These are phyloP conservation scores for Leccinum broughii DNA, from an alignment of 768 basidiomycete species.

Conservation along the genomic window DNA sequence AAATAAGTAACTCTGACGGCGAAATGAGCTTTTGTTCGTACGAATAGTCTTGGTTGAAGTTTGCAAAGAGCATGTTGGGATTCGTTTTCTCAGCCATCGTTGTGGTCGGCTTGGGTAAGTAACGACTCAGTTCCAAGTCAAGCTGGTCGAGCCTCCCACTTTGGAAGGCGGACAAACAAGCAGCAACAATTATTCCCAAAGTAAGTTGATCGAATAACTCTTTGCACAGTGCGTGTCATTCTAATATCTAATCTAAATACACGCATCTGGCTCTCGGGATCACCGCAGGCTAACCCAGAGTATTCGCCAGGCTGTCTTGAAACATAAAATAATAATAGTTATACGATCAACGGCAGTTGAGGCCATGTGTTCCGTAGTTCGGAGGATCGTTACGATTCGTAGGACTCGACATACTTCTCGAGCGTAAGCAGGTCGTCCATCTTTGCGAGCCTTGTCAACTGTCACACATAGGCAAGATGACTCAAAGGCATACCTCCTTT, in stretches of 20 bases:
- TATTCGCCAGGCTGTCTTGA: not conserved
- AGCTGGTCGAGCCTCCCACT: conserved; percentile 1
- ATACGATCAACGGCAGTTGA: conserved; percentile 23
- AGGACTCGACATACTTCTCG: conserved; percentile 71
- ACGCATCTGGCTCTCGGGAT: conserved; percentile 9
- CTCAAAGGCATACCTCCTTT: conserved; percentile 56
- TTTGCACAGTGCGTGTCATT: not conserved
- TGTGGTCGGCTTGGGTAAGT: conserved; percentile 5
- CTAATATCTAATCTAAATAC: conserved; percentile 14
- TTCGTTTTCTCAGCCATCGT: conserved; percentile 42
- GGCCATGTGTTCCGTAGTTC: conserved; percentile 14
- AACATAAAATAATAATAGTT: conserved; percentile 1
- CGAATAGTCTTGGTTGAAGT: conserved; percentile 99
- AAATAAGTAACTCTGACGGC: conserved; percentile 3
- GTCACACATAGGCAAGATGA: not conserved
- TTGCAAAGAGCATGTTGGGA: conserved; percentile 75
- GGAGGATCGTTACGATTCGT: conserved; percentile 39
- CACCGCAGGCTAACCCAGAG: not conserved
- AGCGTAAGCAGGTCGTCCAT: conserved; percentile 69
- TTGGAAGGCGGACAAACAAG: conserved; percentile 19
- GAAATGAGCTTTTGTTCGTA: conserved; percentile 36
- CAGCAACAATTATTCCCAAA: conserved; percentile 4
- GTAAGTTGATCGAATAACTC: too few relatives aligned
- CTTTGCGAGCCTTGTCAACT: conserved; percentile 37
- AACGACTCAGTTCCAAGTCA: conserved; percentile 2